These are phyloP conservation scores for Thinopyrum obtusiflorum DNA, from an alignment of 202 grass and related monocot genomes.

Conservation along the genomic window DNA sequence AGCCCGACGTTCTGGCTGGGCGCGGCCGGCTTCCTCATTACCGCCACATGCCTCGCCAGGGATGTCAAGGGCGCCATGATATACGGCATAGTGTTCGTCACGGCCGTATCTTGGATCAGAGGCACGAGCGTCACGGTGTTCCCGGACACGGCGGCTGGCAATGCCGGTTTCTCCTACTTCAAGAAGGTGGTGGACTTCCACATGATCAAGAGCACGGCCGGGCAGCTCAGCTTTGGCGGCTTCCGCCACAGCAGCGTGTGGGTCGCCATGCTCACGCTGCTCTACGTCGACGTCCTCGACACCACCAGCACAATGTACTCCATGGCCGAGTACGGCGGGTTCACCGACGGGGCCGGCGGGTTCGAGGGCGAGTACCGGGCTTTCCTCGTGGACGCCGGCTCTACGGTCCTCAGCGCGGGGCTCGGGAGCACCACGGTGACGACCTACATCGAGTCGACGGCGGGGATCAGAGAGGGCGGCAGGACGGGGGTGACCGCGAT, in stretches of 20 bases:
- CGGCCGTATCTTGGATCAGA: constrained; percentile 63
- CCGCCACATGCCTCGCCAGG: constrained; percentile 43
- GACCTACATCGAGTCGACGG: constrained; percentile 67
- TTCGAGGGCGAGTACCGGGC: constrained; percentile 79
- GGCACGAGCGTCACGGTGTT: constrained; percentile 66
- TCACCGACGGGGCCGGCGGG: constrained; percentile 29
- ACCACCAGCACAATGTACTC: constrained; percentile 79
- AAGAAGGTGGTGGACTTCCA: constrained; percentile 71
- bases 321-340: constrained; percentile 77
- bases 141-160: constrained; percentile 48
- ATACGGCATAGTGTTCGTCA: constrained; percentile 65
- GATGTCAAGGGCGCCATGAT: constrained; percentile 69
- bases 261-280: constrained; percentile 52
- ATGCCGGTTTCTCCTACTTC: constrained; percentile 69
- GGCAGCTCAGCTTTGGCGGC: constrained; percentile 46
- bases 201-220: constrained; percentile 48
- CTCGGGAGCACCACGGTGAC: constrained; percentile 73
- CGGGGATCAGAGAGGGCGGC: constrained; percentile 69
- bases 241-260: constrained; percentile 42
- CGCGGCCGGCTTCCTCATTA: constrained; percentile 53
- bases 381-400: constrained; percentile 54
- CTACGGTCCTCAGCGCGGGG: constrained; percentile 53
- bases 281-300: constrained; percentile 79
- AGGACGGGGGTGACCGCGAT: constrained; percentile 68
- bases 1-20: constrained; percentile 88